Evolutionary conservation across 352 stramenopile genomes (phyloP).

Genomic region (Phytophthora nicotianae): DNA sequence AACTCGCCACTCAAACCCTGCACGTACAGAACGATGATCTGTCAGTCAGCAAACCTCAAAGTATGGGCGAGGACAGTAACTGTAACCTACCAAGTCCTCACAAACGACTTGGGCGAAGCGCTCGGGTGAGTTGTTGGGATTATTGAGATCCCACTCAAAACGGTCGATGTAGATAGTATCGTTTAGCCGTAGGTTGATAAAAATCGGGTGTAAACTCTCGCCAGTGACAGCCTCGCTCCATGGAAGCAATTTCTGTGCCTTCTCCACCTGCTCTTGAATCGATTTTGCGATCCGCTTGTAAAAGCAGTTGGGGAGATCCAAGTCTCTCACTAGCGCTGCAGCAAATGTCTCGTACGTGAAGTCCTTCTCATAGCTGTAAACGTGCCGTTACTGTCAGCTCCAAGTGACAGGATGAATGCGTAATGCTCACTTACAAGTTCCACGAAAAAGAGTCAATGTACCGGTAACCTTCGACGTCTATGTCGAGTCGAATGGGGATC

Average conservation of each 20-base stretch:
- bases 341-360: conserved; percentile 82
- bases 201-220: conserved; percentile 79
- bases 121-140: conserved; percentile 71
- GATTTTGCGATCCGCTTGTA: conserved; percentile 67
- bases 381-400: neutral
- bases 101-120: conserved; percentile 67
- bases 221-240: conserved; percentile 58
- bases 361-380: conserved; percentile 63
- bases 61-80: neutral
- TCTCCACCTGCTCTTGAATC: conserved; percentile 74
- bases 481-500: conserved; percentile 75
- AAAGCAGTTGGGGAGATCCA: conserved; percentile 78
- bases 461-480: conserved; percentile 80
- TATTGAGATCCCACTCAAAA: conserved; percentile 84
- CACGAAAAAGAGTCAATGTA: conserved; percentile 86
- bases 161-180: conserved; percentile 83
- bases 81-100: conserved; percentile 63
- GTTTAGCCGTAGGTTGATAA: conserved; percentile 82
- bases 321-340: conserved; percentile 64
- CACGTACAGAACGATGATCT: neutral
- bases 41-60: conserved; percentile 7
- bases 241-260: conserved; percentile 55
- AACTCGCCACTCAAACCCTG: conserved; percentile 82
- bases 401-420: neutral
- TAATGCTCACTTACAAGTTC: conserved; percentile 54